phyloP scores from a whole-genome alignment of 2,329 filamentous ascomycete genomes.

The Apiospora marii region DNA sequence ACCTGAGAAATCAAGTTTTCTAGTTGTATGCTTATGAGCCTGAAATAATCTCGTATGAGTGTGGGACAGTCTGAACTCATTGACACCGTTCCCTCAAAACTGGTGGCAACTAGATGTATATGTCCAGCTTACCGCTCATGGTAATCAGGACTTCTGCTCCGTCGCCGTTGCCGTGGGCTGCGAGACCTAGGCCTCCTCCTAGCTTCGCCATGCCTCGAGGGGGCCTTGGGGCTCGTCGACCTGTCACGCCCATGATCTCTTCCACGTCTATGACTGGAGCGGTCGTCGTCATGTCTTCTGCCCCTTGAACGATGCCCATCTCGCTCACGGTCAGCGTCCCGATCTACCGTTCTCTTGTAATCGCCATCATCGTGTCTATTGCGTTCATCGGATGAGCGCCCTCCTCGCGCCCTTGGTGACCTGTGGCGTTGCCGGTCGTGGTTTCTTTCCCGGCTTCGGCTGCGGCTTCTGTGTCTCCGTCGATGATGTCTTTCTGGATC shows the following conservation, averaged over 20 bases:
- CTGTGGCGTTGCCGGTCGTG: constrained; percentile 34
- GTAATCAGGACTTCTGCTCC: constrained; percentile 36
- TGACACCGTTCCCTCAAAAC: not conserved
- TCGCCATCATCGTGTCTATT: not conserved
- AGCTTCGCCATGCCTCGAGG: constrained; percentile 31
- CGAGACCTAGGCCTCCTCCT: constrained; percentile 33
- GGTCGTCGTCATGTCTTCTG: constrained; percentile 47
- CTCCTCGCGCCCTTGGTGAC: constrained; percentile 37
- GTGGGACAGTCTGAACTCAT: not conserved
- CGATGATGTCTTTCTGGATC: constrained; percentile 44
- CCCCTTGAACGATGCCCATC: constrained; percentile 40
- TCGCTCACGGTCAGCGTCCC: constrained; percentile 25
- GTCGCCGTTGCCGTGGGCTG: constrained; percentile 35
- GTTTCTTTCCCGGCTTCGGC: constrained; percentile 20
- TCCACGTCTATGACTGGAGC: constrained; percentile 30
- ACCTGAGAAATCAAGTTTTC: too few relatives aligned
- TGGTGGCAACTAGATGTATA: not conserved
- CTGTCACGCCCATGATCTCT: constrained; percentile 33
- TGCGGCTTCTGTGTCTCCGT: constrained; percentile 37
- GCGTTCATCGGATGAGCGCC: not conserved
- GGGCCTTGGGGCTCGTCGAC: constrained; percentile 32
- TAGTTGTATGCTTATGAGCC: too few relatives aligned
- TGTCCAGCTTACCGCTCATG: constrained; percentile 28
- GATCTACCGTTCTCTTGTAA: not conserved
- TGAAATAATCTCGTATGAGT: not conserved